These are phyloP conservation scores for Mucor racemosus DNA, from an alignment of 371 early-diverging fungal species.

Conservation along the genomic window DNA sequence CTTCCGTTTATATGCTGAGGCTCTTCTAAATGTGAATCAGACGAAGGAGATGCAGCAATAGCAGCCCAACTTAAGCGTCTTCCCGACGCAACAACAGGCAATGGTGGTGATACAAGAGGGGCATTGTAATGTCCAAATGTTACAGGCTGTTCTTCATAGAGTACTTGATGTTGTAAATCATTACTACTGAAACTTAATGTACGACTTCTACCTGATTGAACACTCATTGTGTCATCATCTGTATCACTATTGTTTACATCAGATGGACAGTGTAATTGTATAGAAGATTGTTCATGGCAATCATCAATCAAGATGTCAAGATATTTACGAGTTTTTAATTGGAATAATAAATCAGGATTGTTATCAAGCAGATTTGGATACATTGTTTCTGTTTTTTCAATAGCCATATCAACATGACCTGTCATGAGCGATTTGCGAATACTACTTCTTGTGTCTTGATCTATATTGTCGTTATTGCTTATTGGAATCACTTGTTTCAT, in stretches of 20 bases:
- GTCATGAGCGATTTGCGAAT: conserved; percentile 15
- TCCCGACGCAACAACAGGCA: conserved; percentile 36
- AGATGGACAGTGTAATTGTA: not conserved
- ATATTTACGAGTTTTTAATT: conserved; percentile 80
- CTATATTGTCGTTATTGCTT: not conserved
- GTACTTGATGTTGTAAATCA: conserved; percentile 8
- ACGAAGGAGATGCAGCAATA: conserved; percentile 31
- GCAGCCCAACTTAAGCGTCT: conserved; percentile 44
- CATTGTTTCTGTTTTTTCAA: conserved; percentile 53
- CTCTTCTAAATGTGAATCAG: not conserved
- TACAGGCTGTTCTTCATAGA: conserved; percentile 15
- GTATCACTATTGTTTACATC: conserved; percentile 2
- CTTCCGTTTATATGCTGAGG: not conserved
- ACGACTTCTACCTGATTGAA: conserved; percentile 20
- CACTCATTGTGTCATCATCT: conserved; percentile 18
- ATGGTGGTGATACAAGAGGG: conserved; percentile 20
- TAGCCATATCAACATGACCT: conserved; percentile 44
- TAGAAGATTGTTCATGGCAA: not conserved
- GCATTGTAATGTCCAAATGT: not conserved
- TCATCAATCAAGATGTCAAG: conserved; percentile 66
- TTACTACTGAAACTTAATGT: conserved; percentile 16
- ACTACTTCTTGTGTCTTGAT: not conserved
- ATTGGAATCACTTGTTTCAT: not conserved
- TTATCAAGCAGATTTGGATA: conserved; percentile 66
- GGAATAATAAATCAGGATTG: conserved; percentile 67